These are phyloP conservation scores for Phytophthora foliorum DNA, from an alignment of 352 stramenopile species.

Conservation along the genomic window DNA sequence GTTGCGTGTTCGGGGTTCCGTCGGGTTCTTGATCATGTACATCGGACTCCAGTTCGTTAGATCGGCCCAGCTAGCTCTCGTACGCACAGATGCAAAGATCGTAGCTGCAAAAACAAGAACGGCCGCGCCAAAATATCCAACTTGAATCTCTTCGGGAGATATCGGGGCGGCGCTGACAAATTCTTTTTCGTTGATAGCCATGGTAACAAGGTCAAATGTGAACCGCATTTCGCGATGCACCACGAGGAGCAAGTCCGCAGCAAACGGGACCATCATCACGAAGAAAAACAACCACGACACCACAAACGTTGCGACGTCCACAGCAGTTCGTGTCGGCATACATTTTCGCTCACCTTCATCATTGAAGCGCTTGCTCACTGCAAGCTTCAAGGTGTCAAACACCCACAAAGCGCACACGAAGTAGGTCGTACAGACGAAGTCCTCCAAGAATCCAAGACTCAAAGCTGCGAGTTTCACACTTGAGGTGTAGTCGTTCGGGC, in stretches of 20 bases:
- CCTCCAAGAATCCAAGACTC: constrained; percentile 30
- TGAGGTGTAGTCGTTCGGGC: background rate
- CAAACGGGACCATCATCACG: constrained; percentile 35
- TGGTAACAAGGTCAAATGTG: constrained; percentile 43
- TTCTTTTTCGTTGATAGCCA: constrained; percentile 31
- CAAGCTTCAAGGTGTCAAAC: constrained; percentile 13
- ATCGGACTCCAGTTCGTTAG: constrained; percentile 20
- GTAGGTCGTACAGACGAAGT: constrained; percentile 40
- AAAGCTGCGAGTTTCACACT: constrained; percentile 22
- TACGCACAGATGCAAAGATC: constrained; percentile 7
- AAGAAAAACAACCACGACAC: constrained; percentile 36
- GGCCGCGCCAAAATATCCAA: constrained; percentile 27
- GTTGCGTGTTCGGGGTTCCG: background rate
- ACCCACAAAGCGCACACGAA: constrained; percentile 31
- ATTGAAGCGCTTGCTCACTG: background rate
- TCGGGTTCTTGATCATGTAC: constrained; percentile 6
- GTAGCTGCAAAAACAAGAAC: constrained; percentile 22
- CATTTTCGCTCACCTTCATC: constrained; percentile 4
- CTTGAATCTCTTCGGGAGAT: constrained; percentile 38
- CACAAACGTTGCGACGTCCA: constrained; percentile 4
- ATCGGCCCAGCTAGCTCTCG: constrained; percentile 9
- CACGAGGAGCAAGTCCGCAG: constrained; percentile 45
- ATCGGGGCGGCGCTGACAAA: constrained; percentile 44
- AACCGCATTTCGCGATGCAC: constrained; percentile 48
- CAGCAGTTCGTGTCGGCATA: background rate